These are phyloP conservation scores for Amanita molliuscula DNA, from an alignment of 768 basidiomycete species.

Conservation along the genomic window DNA sequence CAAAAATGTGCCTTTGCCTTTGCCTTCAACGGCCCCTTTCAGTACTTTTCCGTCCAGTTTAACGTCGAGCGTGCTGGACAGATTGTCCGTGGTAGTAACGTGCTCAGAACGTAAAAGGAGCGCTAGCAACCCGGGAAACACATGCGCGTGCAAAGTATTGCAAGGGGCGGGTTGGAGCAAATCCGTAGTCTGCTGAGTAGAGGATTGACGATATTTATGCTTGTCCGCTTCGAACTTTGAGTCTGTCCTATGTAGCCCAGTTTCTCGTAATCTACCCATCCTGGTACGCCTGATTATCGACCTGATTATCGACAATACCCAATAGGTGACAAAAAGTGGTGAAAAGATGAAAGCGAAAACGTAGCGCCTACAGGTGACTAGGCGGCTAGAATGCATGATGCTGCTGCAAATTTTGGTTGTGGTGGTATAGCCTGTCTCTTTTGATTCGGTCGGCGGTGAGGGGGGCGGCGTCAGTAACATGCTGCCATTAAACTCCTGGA, in stretches of 20 bases:
- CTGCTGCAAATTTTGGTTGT: background rate
- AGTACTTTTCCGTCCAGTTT: background rate
- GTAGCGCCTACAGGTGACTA: slow-evolving; percentile 6
- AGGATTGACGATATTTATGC: no score
- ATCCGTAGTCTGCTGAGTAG: background rate
- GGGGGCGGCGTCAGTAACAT: slow-evolving; percentile 27
- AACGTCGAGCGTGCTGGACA: background rate
- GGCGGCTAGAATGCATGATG: background rate
- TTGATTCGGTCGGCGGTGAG: slow-evolving; percentile 18
- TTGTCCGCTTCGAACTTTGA: background rate
- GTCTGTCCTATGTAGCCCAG: no score
- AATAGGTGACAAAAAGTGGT: background rate
- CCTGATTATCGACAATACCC: background rate
- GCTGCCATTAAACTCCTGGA: slow-evolving; percentile 6
- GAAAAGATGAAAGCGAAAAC: background rate
- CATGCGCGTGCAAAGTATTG: background rate
- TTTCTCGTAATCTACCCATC: background rate
- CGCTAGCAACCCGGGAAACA: background rate
- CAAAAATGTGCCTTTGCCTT: background rate
- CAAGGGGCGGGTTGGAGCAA: background rate
- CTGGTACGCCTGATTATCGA: background rate
- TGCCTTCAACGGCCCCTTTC: background rate
- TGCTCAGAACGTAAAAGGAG: background rate
- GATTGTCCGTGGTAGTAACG: background rate
- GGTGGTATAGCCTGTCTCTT: background rate